Base-by-base conservation (phyloP, 1,284 basidiomycete genomes). In the Microbotryomycetes sp. region DNA sequence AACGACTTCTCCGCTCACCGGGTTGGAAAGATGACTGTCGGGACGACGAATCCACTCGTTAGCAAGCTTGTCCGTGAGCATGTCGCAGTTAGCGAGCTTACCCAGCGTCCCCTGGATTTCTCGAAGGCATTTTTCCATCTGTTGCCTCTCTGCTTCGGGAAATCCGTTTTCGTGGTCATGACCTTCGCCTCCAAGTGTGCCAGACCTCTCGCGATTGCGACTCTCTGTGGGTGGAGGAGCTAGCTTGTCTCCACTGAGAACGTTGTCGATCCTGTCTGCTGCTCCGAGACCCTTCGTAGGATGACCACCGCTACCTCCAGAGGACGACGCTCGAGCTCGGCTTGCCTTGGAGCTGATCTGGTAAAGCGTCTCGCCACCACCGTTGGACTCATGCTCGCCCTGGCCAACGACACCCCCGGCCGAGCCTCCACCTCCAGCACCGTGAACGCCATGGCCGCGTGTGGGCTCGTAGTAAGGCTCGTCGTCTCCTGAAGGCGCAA, bases 91-190 rank as follows among this genome's bases (percentile, higher is more conserved):
- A 49, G 36, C 45, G 12, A 25, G 74, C 81, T 71, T 71, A 90
- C 90, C 89, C 47, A 97, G 79, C 76, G 92, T 88, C 0, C 92
- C 92, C 68, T 86, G 83, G 16, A 90, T 72, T 67, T 91, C 83
- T 30, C 80, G 79, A 63, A 97, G 74, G 45, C 91, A 74, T 56
- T 80, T 81, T 76, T 94, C 92, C 91, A 96, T 94, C 73, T 90
- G 87, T 45, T 87, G 87, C 64, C 84, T 88, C 1, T 88, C 84
- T 59, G 86, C 85, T 15, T 81, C 76, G 2, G 84, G 82, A 63
- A 74, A 73, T 19, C 79, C 77, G 57, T 79, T 80, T 47, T 80
- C 78, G 19, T 72, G 29, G 71, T 68, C 64, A 29, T 69, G 23
- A 69, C 64, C 59, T 61, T 56, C 56, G 29, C 62, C 57, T 1